Evolutionary conservation across 2,329 filamentous ascomycete species (phyloP).

Genomic region (Trichoderma oligosporum): DNA sequence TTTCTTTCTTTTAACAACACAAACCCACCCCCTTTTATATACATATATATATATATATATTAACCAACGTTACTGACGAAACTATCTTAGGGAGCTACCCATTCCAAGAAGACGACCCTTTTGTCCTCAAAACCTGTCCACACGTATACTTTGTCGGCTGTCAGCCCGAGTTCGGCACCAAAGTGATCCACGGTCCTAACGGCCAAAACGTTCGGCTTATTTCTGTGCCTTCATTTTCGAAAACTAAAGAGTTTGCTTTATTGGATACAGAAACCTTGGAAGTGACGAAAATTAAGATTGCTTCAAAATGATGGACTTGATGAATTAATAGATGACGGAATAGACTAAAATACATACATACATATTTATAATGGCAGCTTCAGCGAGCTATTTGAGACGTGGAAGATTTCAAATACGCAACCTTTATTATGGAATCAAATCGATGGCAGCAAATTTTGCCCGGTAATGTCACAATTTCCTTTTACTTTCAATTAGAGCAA

Average conservation of each 20-base stretch:
- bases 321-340: too few relatives aligned
- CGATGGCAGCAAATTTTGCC: too few relatives aligned
- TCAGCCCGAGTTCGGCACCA: slow-evolving; percentile 73
- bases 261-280: slow-evolving; percentile 84
- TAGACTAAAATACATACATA: neutral
- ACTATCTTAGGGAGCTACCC: slow-evolving; percentile 77
- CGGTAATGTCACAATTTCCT: too few relatives aligned
- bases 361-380: neutral
- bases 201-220: slow-evolving; percentile 73
- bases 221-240: slow-evolving; percentile 76
- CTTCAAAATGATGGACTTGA: neutral
- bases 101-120: slow-evolving; percentile 89
- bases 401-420: neutral
- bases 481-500: too few relatives aligned
- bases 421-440: too few relatives aligned
- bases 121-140: slow-evolving; percentile 79
- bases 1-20: neutral
- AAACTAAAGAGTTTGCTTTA: slow-evolving; percentile 75
- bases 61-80: slow-evolving; percentile 20
- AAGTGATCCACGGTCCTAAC: slow-evolving; percentile 60
- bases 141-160: slow-evolving; percentile 90
- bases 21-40: too few relatives aligned
- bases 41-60: too few relatives aligned
- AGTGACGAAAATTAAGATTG: slow-evolving; percentile 64
- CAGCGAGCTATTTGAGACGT: neutral